A percentile compares a stretch with the other conserved stretches of the same genome.
Conservation (phyloP, 2,329 filamentous ascomycete genomes). For the Xylariales sp. region DNA sequence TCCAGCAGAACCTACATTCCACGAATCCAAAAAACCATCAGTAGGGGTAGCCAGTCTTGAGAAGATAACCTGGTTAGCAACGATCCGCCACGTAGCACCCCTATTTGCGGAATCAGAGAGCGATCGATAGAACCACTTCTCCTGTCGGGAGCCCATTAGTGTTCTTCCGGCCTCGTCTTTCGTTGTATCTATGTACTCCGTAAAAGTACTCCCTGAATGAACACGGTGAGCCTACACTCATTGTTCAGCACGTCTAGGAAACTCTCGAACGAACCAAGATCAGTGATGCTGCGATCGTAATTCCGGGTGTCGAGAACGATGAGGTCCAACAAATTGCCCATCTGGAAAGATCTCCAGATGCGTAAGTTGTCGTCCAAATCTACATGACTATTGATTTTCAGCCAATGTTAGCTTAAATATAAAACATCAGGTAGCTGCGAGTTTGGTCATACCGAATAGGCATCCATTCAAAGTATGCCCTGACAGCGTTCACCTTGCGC, state of each 20-base stretch:
- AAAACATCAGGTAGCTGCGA: constrained; percentile 5
- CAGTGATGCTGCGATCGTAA: constrained; percentile 63
- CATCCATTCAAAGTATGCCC: constrained; percentile 67
- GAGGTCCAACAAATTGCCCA: constrained; percentile 62
- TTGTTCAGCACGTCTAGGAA: neutral
- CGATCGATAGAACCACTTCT: constrained; percentile 67
- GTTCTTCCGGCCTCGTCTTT: constrained; percentile 62
- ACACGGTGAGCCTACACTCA: no score
- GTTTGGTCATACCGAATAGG: constrained; percentile 37
- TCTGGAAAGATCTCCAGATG: constrained; percentile 62
- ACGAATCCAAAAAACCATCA: neutral
- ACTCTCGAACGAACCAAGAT: constrained; percentile 18
- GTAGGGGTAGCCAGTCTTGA: constrained; percentile 24
- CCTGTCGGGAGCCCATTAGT: constrained; percentile 69
- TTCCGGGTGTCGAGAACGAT: constrained; percentile 67
- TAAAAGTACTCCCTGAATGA: constrained; percentile 16
- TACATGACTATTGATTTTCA: constrained; percentile 47
- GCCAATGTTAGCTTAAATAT: constrained; percentile 25
- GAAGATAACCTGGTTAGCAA: constrained; percentile 70
- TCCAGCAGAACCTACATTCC: neutral
- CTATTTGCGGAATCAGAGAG: constrained; percentile 55
- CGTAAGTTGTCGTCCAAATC: constrained; percentile 39
- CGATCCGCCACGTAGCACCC: constrained; percentile 66
- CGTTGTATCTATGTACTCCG: constrained; percentile 56
- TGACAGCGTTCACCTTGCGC: constrained; percentile 68